These are phyloP conservation scores for Cephaloascus fragrans DNA, from an alignment of 805 yeast species.

Conservation along the genomic window DNA sequence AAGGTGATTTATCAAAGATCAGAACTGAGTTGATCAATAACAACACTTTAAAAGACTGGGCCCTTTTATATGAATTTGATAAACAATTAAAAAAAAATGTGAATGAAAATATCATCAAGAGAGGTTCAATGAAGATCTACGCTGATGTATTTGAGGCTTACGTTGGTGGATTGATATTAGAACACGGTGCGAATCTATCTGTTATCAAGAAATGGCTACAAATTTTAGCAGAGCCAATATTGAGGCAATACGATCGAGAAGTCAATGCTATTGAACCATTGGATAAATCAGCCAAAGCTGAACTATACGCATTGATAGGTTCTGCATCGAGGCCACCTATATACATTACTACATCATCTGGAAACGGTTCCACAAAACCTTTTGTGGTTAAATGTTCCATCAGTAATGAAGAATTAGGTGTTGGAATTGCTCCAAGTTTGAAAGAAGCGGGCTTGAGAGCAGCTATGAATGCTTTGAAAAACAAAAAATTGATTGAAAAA, in stretches of 20 bases:
- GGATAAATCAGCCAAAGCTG: constrained; percentile 64
- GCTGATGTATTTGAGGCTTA: constrained; percentile 96
- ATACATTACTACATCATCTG: constrained; percentile 38
- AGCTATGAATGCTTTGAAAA: constrained; percentile 68
- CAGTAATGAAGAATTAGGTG: constrained; percentile 57
- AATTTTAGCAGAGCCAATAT: constrained; percentile 38
- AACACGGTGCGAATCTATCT: constrained; percentile 35
- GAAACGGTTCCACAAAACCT: constrained; percentile 37
- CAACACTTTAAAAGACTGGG: constrained; percentile 59
- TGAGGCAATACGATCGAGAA: constrained; percentile 19
- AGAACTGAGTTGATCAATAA: constrained; percentile 70
- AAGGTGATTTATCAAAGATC: constrained; percentile 69
- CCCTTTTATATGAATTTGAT: constrained; percentile 59
- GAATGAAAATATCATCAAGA: constrained; percentile 30
- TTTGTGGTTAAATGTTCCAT: constrained; percentile 60
- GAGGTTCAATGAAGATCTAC: constrained; percentile 57
- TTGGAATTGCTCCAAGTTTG: constrained; percentile 57
- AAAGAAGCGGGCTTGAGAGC: constrained; percentile 80
- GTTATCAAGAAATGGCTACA: constrained; percentile 49
- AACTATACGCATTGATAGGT: constrained; percentile 72
- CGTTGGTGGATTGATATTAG: constrained; percentile 72
- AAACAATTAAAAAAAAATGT: constrained; percentile 41
- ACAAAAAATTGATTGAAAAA: constrained; percentile 51
- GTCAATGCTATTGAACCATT: constrained; percentile 26
- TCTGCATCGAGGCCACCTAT: constrained; percentile 55